Evolutionary conservation across 805 yeast genomes (phyloP), one percentile per base, ranked within the genome.

Genomic region (Candida nitratophila): DNA sequence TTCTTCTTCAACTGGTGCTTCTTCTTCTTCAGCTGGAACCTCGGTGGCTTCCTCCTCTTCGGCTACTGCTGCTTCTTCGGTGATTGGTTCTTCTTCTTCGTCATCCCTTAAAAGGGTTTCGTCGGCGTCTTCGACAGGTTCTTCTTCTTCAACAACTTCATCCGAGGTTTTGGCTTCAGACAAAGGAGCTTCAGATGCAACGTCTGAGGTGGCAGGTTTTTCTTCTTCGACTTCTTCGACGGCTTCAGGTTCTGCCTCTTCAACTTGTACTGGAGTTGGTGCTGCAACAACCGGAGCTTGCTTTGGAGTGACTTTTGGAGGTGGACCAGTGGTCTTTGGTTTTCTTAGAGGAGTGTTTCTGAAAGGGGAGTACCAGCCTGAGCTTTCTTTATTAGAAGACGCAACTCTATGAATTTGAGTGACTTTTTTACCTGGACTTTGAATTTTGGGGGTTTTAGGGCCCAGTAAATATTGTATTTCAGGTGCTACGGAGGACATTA

Each of bases 311-410:
- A 19, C 44, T 40, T 50, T 41, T 37, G 48, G 27, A 21, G 42
- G 29, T n/a, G 42, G 26, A 29, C 40, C 44, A 15, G 11, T 14
- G n/a, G 22, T 27, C 16, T 36, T 40, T 24, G 46, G 36, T 14
- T 17, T 38, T 15, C 41, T 31, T n/a, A 21, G 14, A 37, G 30
- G 26, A 15, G 19, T 32, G 24, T 15, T 17, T 47, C 64, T 55
- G 48, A 59, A 59, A 2, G 64, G 64, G n/a, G 64, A 59, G 7
- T 56, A 53, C 61, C 61, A 59, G 2, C 35, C 30, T 26, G 47
- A 46, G n/a, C 50, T 15, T 19, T 47, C 50, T 37, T 47, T 53
- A 29, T 50, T 40, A 5, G 37, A 39, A 39, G 45, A 35, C 11
- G 54, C 52, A 36, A 54, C 52, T 34, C 52, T 49, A 32, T 48